Evolutionary conservation across 2,329 filamentous ascomycete species (phyloP).

Genomic region (Verticillium dahliae): DNA sequence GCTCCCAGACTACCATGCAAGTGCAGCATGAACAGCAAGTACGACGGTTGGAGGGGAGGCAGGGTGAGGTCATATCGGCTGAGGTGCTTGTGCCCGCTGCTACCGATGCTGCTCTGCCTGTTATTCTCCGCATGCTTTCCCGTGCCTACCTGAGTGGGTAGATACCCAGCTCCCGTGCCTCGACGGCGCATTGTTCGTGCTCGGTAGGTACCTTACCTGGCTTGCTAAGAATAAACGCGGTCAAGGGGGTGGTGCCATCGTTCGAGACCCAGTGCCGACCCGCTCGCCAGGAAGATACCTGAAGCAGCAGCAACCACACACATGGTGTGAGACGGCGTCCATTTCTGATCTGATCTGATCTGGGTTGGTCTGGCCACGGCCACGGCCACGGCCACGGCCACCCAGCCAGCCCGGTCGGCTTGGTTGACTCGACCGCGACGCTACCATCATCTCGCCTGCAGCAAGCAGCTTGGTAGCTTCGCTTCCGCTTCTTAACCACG

Average conservation of each 20-base stretch:
- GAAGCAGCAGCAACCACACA: not conserved
- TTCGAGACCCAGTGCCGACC: not conserved
- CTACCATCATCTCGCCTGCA: not conserved
- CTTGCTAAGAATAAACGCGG: too few species aligned
- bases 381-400: too few species aligned
- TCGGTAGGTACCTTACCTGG: too few species aligned
- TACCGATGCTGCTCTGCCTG: not conserved
- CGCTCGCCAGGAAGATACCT: not conserved
- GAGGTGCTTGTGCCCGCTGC: not conserved
- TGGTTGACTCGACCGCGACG: not conserved
- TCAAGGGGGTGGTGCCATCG: not conserved
- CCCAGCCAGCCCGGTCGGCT: not conserved
- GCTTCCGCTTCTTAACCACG: not conserved
- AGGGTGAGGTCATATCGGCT: constrained; percentile 1
- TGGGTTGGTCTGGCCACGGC: not conserved
- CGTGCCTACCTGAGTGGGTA: too few species aligned
- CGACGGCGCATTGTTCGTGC: too few species aligned
- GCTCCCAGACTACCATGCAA: not conserved
- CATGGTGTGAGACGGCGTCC: not conserved
- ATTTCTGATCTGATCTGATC: not conserved
- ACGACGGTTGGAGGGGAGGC: not conserved
- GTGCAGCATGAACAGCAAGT: not conserved
- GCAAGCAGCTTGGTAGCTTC: not conserved
- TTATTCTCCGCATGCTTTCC: too few species aligned
- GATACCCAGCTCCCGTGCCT: too few species aligned